These are phyloP conservation scores for Sphaceloma murrayae DNA, from an alignment of 2,329 filamentous ascomycete genomes.

Conservation along the genomic window DNA sequence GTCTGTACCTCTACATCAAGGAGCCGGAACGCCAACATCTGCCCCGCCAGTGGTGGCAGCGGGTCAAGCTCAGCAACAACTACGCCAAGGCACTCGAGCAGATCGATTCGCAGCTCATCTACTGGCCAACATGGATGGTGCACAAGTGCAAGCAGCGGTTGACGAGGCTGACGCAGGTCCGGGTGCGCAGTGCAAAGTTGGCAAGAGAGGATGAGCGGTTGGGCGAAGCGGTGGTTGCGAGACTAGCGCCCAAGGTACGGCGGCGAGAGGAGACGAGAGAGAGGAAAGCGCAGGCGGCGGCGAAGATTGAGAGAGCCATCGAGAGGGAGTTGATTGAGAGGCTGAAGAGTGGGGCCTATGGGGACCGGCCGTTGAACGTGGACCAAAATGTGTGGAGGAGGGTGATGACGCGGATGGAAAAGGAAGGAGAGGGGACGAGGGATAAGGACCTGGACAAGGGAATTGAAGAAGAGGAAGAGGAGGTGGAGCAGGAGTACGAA, in stretches of 20 bases:
- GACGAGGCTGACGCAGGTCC: slow-evolving; percentile 84
- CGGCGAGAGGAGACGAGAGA: slow-evolving; percentile 41
- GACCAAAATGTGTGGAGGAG: slow-evolving; percentile 96
- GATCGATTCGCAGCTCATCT: slow-evolving; percentile 75
- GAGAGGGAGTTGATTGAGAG: slow-evolving; percentile 90
- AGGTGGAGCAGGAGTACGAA: slow-evolving; percentile 57
- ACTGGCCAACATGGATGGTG: slow-evolving; percentile 87
- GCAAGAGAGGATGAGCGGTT: slow-evolving; percentile 82
- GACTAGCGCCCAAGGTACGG: slow-evolving; percentile 80
- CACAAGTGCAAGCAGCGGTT: slow-evolving; percentile 97
- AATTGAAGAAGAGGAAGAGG: slow-evolving; percentile 66
- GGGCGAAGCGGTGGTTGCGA: slow-evolving; percentile 79
- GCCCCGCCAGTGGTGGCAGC: slow-evolving; percentile 89
- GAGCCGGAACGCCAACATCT: slow-evolving; percentile 80
- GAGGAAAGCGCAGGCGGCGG: slow-evolving; percentile 46
- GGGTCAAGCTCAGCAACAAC: slow-evolving; percentile 79
- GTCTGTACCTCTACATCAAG: slow-evolving; percentile 94
- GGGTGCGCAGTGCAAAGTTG: slow-evolving; percentile 64
- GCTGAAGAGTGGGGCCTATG: slow-evolving; percentile 84
- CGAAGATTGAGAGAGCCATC: slow-evolving; percentile 91
- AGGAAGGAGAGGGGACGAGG: slow-evolving; percentile 68
- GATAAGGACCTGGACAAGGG: slow-evolving; percentile 87
- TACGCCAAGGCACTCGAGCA: slow-evolving; percentile 83
- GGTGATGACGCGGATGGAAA: slow-evolving; percentile 83
- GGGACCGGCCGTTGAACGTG: slow-evolving; percentile 87